A percentile compares a stretch with the other conserved stretches of the same genome.
These are phyloP conservation scores for Vigna hirtella DNA, from an alignment of 306 rosid species.

Conservation along the genomic window DNA sequence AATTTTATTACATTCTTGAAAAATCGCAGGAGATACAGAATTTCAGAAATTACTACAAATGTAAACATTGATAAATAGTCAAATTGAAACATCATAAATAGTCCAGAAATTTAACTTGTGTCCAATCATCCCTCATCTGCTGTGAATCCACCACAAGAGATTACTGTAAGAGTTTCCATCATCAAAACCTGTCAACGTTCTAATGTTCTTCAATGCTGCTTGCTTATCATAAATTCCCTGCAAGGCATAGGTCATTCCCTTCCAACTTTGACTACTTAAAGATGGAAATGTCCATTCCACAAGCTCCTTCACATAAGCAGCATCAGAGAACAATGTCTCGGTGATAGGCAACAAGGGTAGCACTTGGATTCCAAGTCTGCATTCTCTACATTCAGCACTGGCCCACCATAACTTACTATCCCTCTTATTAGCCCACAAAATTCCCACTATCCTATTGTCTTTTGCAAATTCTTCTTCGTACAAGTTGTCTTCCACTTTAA, in stretches of 20 bases:
- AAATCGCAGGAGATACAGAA: background rate
- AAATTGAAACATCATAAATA: background rate
- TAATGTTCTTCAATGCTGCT: constrained; percentile 62
- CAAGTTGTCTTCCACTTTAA: constrained; percentile 54
- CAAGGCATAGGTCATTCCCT: constrained; percentile 85
- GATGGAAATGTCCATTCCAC: constrained; percentile 82
- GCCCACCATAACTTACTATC: constrained; percentile 91
- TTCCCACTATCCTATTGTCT: constrained; percentile 70
- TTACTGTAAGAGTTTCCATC: constrained; percentile 88
- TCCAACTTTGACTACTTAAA: constrained; percentile 80
- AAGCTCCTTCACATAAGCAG: constrained; percentile 65
- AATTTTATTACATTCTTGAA: background rate
- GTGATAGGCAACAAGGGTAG: constrained; percentile 75
- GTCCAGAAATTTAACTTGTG: constrained; percentile 5
- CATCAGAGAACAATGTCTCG: constrained; percentile 71
- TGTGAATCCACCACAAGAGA: constrained; percentile 93
- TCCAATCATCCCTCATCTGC: constrained; percentile 53
- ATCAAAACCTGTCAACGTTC: constrained; percentile 69
- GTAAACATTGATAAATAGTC: background rate
- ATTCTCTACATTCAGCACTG: constrained; percentile 72
- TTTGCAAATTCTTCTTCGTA: constrained; percentile 65
- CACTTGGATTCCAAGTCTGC: constrained; percentile 81
- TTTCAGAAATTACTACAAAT: constrained; percentile 18
- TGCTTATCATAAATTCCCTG: constrained; percentile 71
- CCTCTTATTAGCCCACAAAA: constrained; percentile 84